phyloP scores from a whole-genome alignment of 352 stramenopile genomes.

The Globisporangium cylindrosporum region DNA sequence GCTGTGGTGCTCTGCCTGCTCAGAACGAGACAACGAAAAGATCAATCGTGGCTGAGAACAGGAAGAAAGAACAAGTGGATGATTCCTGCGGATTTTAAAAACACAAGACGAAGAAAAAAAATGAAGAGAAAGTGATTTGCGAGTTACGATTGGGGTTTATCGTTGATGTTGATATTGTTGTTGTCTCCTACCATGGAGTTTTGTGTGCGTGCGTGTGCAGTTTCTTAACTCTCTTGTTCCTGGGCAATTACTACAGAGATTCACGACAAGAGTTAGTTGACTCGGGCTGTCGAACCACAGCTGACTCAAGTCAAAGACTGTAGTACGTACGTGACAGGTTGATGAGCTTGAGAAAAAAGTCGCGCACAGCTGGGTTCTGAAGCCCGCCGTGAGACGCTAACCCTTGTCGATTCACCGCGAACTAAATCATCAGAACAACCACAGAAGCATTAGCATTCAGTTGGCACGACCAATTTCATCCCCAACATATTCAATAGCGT shows the following conservation, averaged over 20 bases:
- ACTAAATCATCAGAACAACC: conserved; percentile 25
- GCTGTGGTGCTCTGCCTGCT: background rate
- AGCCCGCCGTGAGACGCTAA: conserved; percentile 33
- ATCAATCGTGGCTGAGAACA: conserved; percentile 4
- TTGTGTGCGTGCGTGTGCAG: background rate
- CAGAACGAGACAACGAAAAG: background rate
- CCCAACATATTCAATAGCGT: conserved; percentile 1
- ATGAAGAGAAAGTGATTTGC: conserved; percentile 32
- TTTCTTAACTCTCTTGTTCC: conserved; percentile 15
- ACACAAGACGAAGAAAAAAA: conserved; percentile 24
- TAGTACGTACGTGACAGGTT: conserved; percentile 44
- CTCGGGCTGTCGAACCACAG: background rate
- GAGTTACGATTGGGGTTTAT: conserved; percentile 1
- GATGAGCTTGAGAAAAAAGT: conserved; percentile 70
- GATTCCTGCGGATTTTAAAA: conserved; percentile 12
- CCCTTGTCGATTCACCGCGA: conserved; percentile 50
- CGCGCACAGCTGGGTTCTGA: conserved; percentile 33
- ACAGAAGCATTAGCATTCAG: background rate
- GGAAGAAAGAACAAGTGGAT: conserved; percentile 6
- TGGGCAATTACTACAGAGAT: conserved; percentile 8
- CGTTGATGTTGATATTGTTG: background rate
- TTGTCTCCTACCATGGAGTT: conserved; percentile 2
- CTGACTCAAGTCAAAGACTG: background rate
- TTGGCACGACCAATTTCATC: background rate
- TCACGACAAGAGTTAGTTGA: conserved; percentile 2